A percentile compares a stretch with the other conserved stretches of the same genome.
Evolutionary conservation across 73 alveolate genomes (phyloP).

Genomic region (Durusdinium trenchii): DNA sequence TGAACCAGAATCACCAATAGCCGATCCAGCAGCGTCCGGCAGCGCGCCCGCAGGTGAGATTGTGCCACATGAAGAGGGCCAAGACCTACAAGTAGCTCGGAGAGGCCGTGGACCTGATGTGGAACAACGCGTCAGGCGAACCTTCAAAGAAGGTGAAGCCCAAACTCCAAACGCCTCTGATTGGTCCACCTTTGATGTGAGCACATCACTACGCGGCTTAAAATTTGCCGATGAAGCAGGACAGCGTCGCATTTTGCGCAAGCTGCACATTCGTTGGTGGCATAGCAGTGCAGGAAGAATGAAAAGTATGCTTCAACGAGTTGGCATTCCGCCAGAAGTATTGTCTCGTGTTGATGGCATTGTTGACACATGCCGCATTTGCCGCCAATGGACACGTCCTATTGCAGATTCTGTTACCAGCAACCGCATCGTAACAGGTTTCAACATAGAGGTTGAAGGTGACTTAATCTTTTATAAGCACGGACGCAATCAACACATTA

Average conservation of each 20-base stretch:
- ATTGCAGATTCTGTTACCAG: background rate
- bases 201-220: background rate
- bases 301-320: background rate
- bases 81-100: too few relatives aligned
- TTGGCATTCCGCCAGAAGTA: background rate
- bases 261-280: conserved; percentile 21
- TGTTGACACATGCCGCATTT: background rate
- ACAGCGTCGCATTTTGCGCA: background rate
- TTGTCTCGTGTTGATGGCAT: background rate
- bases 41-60: too few relatives aligned
- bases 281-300: background rate
- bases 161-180: too few relatives aligned
- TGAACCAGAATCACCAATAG: too few relatives aligned
- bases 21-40: too few relatives aligned
- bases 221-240: background rate
- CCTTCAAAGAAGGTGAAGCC: too few relatives aligned
- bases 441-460: conserved; percentile 12
- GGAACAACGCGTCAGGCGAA: too few relatives aligned
- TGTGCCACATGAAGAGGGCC: too few relatives aligned
- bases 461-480: background rate
- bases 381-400: conserved; percentile 29
- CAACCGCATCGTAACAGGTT: background rate
- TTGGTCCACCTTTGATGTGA: background rate
- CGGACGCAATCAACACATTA: background rate
- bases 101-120: too few relatives aligned